phyloP scores from a whole-genome alignment of 371 early-diverging fungal species.

The Rhizopus sp. region DNA sequence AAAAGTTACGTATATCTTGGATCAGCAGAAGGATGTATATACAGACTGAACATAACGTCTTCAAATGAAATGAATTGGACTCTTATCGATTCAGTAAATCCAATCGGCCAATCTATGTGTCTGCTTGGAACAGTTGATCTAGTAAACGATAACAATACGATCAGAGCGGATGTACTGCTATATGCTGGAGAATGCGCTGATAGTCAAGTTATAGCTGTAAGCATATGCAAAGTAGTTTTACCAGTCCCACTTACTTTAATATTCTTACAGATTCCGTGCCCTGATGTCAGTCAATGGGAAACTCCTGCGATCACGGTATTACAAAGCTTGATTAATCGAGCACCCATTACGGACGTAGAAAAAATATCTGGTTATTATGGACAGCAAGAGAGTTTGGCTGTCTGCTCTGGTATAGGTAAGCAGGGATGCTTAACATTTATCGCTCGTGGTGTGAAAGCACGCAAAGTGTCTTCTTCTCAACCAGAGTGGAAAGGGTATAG shows the following conservation, averaged over 20 bases:
- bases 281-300: neutral
- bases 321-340: conserved; percentile 35
- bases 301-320: neutral
- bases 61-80: conserved; percentile 23
- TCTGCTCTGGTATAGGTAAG: conserved; percentile 35
- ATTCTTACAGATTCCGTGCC: neutral
- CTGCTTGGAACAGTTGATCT: conserved; percentile 23
- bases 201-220: conserved; percentile 40
- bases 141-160: neutral
- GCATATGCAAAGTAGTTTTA: neutral
- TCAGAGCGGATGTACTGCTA: conserved; percentile 16
- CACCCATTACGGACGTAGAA: conserved; percentile 36
- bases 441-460: conserved; percentile 26
- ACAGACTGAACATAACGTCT: conserved; percentile 15
- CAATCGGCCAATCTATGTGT: conserved; percentile 37
- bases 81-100: conserved; percentile 18
- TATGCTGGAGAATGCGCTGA: conserved; percentile 45
- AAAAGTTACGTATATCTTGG: conserved; percentile 30
- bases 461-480: conserved; percentile 13
- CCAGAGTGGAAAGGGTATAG: conserved; percentile 37
- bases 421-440: conserved; percentile 34
- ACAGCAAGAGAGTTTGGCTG: conserved; percentile 25
- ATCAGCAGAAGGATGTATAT: conserved; percentile 34
- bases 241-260: neutral
- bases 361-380: conserved; percentile 7